Evolutionary conservation across 1,284 basidiomycete species (phyloP), one percentile per base, ranked within the genome.

Genomic region (Apiotrichum sp.): DNA sequence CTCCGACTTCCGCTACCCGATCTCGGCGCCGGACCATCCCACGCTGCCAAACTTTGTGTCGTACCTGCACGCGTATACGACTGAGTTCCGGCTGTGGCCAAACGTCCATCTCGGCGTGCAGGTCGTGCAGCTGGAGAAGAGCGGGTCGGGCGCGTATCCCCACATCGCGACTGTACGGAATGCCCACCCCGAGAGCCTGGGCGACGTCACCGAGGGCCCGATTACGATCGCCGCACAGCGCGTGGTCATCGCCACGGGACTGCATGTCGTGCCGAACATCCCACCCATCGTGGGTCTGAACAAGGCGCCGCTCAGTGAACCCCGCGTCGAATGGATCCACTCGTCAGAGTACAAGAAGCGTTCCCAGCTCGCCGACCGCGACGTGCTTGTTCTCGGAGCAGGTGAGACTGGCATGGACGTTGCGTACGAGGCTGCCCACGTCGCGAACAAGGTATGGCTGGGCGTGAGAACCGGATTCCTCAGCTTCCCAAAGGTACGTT

Each of bases 321-420:
- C 62, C 47, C 61, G 66, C 8, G 76, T 78, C 4, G 39, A 64
- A 36, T 71, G 66, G 65, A 78, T 81, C 53, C 83, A 85, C 64
- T 84, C 83, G 4, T 72, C 72, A 1, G 66, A 78, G 29, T 84
- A 84, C 74, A 83, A 83, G 63, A 66, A 67, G 7, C 78, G 79
- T 9, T 61, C 69, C 0, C 79, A 83, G 63, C 71, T 84, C 6
- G 51, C 60, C n/a, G 79, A 77, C 22, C 77, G 78, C 60, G 73
- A 77, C 13, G 78, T 85, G 22, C 75, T 84, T 70, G 78, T 85
- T n/a, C 73, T 84, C 31, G 83, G 83, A 0, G 80, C 79, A 3
- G 84, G 84, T 0, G 84, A 86, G 69, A 86, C 84, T 4, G 83
- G 83, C 2, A 84, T 85, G 82, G 84, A 86, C 65, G 73, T 86